Evolutionary conservation across 176 grass and related monocot genomes (phyloP).

Genomic region (Eremochloa ophiuroides): DNA sequence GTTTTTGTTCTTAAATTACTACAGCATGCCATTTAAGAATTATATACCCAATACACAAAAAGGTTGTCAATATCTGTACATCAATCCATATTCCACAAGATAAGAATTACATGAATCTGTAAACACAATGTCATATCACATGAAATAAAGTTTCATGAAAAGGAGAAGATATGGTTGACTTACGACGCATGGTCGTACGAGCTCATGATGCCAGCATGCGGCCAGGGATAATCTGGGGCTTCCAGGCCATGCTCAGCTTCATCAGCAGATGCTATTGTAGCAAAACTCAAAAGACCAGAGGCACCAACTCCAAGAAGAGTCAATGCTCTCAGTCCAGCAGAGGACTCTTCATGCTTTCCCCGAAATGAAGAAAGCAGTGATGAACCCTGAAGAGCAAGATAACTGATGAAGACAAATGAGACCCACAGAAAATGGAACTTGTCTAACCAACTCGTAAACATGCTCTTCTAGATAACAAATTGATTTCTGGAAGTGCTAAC

Average conservation of each 20-base stretch:
- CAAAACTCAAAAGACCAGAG: conserved; percentile 71
- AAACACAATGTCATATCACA: background rate
- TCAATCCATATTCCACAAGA: background rate
- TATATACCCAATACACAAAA: background rate
- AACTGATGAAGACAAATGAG: background rate
- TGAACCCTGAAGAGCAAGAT: conserved; percentile 45
- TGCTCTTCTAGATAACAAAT: background rate
- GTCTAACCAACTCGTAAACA: background rate
- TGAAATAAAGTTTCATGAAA: background rate
- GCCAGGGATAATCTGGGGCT: conserved; percentile 85
- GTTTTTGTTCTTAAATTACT: background rate
- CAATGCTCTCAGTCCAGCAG: conserved; percentile 68
- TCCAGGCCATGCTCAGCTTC: conserved; percentile 91
- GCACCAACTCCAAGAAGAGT: conserved; percentile 77
- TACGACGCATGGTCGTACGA: conserved; percentile 97
- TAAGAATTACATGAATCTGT: background rate
- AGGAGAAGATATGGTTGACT: conserved; percentile 26
- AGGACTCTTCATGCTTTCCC: conserved; percentile 58
- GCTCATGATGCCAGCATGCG: conserved; percentile 93
- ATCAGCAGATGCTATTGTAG: conserved; percentile 80
- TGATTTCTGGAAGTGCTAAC: background rate
- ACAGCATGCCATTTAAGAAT: background rate
- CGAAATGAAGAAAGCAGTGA: conserved; percentile 49
- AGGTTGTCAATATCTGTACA: background rate
- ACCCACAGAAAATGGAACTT: background rate